Base-by-base conservation (phyloP, 2,329 filamentous ascomycete genomes). In the Aspergillus quadrilineatus region DNA sequence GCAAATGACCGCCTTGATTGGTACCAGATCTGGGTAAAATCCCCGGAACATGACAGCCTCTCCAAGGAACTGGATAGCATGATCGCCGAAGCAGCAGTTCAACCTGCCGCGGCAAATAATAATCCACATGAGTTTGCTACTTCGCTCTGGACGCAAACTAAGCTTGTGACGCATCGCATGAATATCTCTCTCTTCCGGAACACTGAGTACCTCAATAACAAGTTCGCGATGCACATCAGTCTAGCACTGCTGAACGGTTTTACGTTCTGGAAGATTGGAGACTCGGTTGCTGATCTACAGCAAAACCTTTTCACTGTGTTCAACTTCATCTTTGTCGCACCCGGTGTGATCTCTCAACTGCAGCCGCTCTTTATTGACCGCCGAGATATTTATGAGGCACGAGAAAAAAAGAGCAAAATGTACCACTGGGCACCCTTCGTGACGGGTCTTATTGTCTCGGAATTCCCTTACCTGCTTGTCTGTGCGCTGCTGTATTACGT, bases 381-480 rank as follows among this genome's bases (percentile, higher is more conserved):
- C 64, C 83, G 88, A 67, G 81, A 82, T 0, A 77, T 92, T 6
- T 92, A 87, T 81, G 82, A 88, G 6, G 60, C 68, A 0, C 81
- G 89, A 28, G 89, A 92, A 68, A 81, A 86, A 8, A 88, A 88
- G 3, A 86, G 84, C 0, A 81, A 87, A 28, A 89, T 90, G 62
- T 92, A 92, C 71, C 85, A 85, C 28, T 90, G 88, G 85, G 73
- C 85, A n/a, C 86, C 88, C 0, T 91, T 91, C 67, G 82, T 81
- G 56, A 87, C 86, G 0, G 87, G 86, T 0, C 83, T 88, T 57
- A 79, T 90, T 4, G 75, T 90, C 1, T 83, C 82, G 3, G 89
- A 92, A 67, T 82, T 92, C 17, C 88, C 89, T 0, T 82, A 83
- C 45, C 83, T 87, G 0, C 79, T 89, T 60, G 66, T 89, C 22